Evolutionary conservation across 1,139 yeast genomes (phyloP).

Genomic region (Nakaseomyces delphensis): DNA sequence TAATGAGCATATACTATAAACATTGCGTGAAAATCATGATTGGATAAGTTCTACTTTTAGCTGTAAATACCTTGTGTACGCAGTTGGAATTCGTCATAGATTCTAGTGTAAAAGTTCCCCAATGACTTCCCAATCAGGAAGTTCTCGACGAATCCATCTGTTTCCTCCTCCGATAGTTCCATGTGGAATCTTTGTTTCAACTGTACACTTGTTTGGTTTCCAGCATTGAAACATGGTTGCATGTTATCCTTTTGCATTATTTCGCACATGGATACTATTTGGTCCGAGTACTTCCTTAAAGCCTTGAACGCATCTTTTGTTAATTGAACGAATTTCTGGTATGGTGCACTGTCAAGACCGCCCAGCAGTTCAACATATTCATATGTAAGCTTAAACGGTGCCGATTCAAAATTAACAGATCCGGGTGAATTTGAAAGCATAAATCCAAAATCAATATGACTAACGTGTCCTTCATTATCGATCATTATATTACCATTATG

Average conservation of each 20-base stretch:
- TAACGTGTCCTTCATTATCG: slow-evolving; percentile 88
- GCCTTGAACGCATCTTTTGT: slow-evolving; percentile 67
- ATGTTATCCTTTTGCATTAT: slow-evolving; percentile 87
- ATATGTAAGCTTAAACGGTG: slow-evolving; percentile 83
- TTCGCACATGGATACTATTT: slow-evolving; percentile 71
- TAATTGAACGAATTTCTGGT: slow-evolving; percentile 47
- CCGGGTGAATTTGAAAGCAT: slow-evolving; percentile 91
- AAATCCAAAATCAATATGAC: slow-evolving; percentile 94
- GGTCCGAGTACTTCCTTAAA: slow-evolving; percentile 62
- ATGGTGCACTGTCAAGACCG: slow-evolving; percentile 56
- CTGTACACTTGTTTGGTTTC: slow-evolving; percentile 71
- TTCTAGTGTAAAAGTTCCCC: slow-evolving; percentile 83
- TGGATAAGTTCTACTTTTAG: too few relatives aligned
- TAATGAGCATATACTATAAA: too few relatives aligned
- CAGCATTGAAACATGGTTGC: slow-evolving; percentile 85
- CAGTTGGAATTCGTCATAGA: slow-evolving; percentile 90
- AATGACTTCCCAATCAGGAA: slow-evolving; percentile 66
- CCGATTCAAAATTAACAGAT: slow-evolving; percentile 91
- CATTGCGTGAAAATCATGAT: too few relatives aligned
- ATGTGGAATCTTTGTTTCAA: slow-evolving; percentile 73
- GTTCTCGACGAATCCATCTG: slow-evolving; percentile 68
- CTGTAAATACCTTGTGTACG: slow-evolving; percentile 90
- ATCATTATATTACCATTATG: slow-evolving; percentile 95
- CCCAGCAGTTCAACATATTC: slow-evolving; percentile 86
- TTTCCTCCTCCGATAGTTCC: slow-evolving; percentile 62